phyloP scores from a whole-genome alignment of 1,139 yeast species.

The Yamadazyma dendronema region DNA sequence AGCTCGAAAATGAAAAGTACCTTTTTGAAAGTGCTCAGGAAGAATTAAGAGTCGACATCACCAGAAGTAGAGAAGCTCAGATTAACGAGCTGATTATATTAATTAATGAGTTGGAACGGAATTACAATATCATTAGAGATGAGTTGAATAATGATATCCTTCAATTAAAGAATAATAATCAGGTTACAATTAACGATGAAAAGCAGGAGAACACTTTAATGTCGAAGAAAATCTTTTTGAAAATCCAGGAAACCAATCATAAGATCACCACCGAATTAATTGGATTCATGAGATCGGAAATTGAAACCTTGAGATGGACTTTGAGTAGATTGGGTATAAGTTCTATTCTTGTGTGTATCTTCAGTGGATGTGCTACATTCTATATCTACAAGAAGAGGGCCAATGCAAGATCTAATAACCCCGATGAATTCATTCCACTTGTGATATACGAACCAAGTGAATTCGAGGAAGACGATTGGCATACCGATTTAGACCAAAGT shows the following conservation, averaged over 20 bases:
- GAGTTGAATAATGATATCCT: slow-evolving; percentile 72
- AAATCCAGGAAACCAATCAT: slow-evolving; percentile 82
- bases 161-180: slow-evolving; percentile 68
- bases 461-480: slow-evolving; percentile 48
- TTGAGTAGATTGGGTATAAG: slow-evolving; percentile 83
- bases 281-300: slow-evolving; percentile 80
- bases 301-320: slow-evolving; percentile 91
- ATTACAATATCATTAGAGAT: slow-evolving; percentile 68
- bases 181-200: slow-evolving; percentile 83
- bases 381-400: slow-evolving; percentile 33
- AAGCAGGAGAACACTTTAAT: slow-evolving; percentile 80
- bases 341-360: slow-evolving; percentile 49
- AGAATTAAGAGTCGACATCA: slow-evolving; percentile 78
- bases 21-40: slow-evolving; percentile 91
- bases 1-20: slow-evolving; percentile 82
- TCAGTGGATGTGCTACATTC: slow-evolving; percentile 43
- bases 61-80: slow-evolving; percentile 69
- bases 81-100: slow-evolving; percentile 66
- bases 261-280: slow-evolving; percentile 81
- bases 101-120: slow-evolving; percentile 69
- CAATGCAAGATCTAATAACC: slow-evolving; percentile 22
- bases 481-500: slow-evolving; percentile 38
- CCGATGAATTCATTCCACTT: slow-evolving; percentile 42
- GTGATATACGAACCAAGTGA: slow-evolving; percentile 50
- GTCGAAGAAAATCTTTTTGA: slow-evolving; percentile 65